phyloP scores from a whole-genome alignment of 2,329 filamentous ascomycete species.

The Stenocarpella maydis region DNA sequence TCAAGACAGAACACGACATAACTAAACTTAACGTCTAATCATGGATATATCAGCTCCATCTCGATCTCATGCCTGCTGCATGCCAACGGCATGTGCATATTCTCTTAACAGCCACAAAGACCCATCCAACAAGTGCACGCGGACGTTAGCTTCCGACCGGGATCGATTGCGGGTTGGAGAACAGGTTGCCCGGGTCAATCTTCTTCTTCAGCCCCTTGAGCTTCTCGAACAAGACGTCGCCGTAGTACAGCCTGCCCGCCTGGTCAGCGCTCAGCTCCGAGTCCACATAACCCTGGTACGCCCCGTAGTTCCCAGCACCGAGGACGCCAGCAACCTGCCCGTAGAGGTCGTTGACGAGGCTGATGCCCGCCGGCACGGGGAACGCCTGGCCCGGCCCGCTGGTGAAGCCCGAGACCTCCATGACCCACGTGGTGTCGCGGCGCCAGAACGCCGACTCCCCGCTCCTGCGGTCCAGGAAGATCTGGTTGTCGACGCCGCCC shows the following conservation, averaged over 20 bases:
- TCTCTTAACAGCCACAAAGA: too few relatives aligned
- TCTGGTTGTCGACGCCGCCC: conserved; percentile 41
- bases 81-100: too few relatives aligned
- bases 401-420: conserved; percentile 39
- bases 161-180: conserved; percentile 44
- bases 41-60: too few relatives aligned
- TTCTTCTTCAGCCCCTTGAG: conserved; percentile 48
- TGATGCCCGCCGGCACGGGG: conserved; percentile 35
- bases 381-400: conserved; percentile 18
- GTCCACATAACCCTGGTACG: conserved; percentile 45
- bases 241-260: conserved; percentile 43
- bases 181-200: conserved; percentile 41
- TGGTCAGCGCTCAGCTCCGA: conserved; percentile 38
- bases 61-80: too few relatives aligned
- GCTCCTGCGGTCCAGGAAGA: conserved; percentile 36
- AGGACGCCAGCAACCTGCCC: conserved; percentile 38
- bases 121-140: background rate
- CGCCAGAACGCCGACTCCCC: conserved; percentile 40
- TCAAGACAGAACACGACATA: too few relatives aligned
- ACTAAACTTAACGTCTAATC: too few relatives aligned
- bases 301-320: conserved; percentile 36
- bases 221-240: conserved; percentile 39
- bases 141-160: background rate
- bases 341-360: conserved; percentile 39
- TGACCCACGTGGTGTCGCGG: conserved; percentile 41